Percentiles rank a stretch among this genome's conserved stretches.
Evolutionary conservation across 164 flowering plant genomes (phyloP).

Genomic region (Dillenia suffruticosa): DNA sequence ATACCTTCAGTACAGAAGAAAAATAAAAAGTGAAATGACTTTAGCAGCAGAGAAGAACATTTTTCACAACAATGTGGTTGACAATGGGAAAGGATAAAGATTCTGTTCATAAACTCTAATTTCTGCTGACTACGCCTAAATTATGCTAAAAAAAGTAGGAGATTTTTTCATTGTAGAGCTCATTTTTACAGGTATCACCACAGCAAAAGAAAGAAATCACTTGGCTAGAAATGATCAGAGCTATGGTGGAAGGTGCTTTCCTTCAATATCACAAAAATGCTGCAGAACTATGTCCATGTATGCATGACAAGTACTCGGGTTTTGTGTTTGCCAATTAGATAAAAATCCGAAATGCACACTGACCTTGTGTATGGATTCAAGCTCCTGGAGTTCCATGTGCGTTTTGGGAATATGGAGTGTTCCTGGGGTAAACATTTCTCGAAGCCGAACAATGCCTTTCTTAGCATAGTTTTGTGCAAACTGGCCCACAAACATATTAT

Average conservation of each 20-base stretch:
- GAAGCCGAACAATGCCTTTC: constrained; percentile 69
- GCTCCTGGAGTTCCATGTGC: constrained; percentile 61
- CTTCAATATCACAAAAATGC: too few species aligned
- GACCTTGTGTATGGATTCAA: constrained; percentile 97
- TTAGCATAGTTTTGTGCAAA: constrained; percentile 76
- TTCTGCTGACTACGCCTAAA: too few species aligned
- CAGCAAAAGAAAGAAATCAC: too few species aligned
- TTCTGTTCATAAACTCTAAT: too few species aligned
- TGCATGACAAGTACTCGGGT: too few species aligned
- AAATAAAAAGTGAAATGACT: neutral
- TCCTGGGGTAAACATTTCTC: constrained; percentile 88
- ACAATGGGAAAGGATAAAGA: neutral
- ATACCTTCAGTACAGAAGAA: constrained; percentile 43
- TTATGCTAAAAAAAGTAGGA: too few species aligned
- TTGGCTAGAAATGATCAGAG: too few species aligned
- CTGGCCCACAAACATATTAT: constrained; percentile 33
- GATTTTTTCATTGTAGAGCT: too few species aligned
- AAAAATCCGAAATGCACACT: constrained; percentile 3
- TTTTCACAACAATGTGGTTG: neutral
- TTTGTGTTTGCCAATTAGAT: too few species aligned
- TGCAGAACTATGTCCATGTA: too few species aligned
- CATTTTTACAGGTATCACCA: too few species aligned
- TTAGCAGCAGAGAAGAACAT: constrained; percentile 3
- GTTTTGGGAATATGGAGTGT: constrained; percentile 78
- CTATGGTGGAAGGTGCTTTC: too few species aligned